Conservation (phyloP, 768 basidiomycete species). For the Termitomyces sp. region DNA sequence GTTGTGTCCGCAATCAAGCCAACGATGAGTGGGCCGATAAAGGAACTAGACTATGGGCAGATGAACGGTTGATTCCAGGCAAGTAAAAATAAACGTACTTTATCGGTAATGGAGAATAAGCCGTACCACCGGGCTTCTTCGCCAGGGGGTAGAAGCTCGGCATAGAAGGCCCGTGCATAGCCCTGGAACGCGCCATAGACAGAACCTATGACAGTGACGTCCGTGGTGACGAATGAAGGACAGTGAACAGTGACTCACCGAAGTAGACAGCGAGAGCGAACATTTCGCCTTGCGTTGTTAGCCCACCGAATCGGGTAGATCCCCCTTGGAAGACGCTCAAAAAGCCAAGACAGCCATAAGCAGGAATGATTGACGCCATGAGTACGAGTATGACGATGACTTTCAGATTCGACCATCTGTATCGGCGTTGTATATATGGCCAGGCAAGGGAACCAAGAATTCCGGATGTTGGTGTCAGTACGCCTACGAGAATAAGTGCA, state of each 20-base stretch:
- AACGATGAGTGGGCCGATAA: conserved; percentile 86
- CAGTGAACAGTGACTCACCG: conserved; percentile 36
- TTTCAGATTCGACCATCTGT: conserved; percentile 60
- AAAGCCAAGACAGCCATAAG: conserved; percentile 84
- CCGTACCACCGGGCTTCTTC: conserved; percentile 91
- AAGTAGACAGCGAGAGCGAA: conserved; percentile 80
- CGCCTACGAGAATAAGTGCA: conserved; percentile 73
- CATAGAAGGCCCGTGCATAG: conserved; percentile 83
- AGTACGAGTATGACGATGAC: conserved; percentile 65
- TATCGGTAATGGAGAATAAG: conserved; percentile 88
- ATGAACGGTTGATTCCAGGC: neutral
- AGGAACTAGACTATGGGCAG: conserved; percentile 74
- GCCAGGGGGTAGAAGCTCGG: conserved; percentile 79
- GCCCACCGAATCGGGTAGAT: conserved; percentile 53
- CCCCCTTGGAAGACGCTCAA: conserved; percentile 43
- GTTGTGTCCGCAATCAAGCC: conserved; percentile 85
- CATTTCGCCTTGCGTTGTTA: conserved; percentile 83
- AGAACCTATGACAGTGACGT: conserved; percentile 34
- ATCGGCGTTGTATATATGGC: conserved; percentile 65
- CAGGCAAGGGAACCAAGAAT: conserved; percentile 82
- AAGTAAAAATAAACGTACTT: conserved; percentile 39
- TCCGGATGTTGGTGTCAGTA: conserved; percentile 72
- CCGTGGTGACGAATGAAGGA: neutral
- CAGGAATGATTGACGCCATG: conserved; percentile 61
- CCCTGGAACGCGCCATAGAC: conserved; percentile 91